Conservation (phyloP, 495 filamentous ascomycete genomes). For the Hypoxylon lienhwacheense region DNA sequence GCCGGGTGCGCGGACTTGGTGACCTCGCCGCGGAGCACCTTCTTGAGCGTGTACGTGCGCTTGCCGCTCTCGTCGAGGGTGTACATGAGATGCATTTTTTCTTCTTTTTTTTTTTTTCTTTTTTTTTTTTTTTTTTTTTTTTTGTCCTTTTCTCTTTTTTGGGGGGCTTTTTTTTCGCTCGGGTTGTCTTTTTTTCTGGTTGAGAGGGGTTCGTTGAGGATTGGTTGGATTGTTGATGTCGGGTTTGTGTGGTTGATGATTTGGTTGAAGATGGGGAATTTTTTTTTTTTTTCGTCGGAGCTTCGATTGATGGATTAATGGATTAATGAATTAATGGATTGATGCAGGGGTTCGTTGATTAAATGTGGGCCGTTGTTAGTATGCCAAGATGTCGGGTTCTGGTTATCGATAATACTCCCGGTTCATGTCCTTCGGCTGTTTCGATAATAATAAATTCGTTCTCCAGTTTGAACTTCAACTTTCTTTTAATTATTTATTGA, state of each 20-base stretch:
- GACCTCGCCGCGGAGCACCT: constrained; percentile 73
- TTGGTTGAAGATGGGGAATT: not conserved
- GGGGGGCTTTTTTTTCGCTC: not conserved
- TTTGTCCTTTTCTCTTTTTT: not conserved
- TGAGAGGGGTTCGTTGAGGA: no score
- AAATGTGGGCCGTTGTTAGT: constrained; percentile 1
- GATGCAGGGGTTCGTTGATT: no score
- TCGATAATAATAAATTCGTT: no score
- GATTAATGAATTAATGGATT: no score
- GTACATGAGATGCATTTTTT: constrained; percentile 87
- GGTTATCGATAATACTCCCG: no score
- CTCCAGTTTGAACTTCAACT: no score
- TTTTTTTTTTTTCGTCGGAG: constrained; percentile 19
- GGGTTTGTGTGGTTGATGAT: not conserved
- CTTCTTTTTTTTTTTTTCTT: not conserved
- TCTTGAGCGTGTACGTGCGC: constrained; percentile 87
- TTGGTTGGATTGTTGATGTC: not conserved
- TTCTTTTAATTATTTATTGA: no score
- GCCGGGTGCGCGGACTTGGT: constrained; percentile 97
- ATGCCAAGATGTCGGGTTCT: no score
- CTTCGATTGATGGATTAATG: constrained; percentile 29
- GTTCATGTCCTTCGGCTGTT: no score
- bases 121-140: constrained; percentile 23
- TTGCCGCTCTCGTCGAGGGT: constrained; percentile 75
- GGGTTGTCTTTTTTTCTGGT: not conserved